These are phyloP conservation scores for Areca catechu DNA, from an alignment of 176 grass and related monocot species.

Conservation along the genomic window DNA sequence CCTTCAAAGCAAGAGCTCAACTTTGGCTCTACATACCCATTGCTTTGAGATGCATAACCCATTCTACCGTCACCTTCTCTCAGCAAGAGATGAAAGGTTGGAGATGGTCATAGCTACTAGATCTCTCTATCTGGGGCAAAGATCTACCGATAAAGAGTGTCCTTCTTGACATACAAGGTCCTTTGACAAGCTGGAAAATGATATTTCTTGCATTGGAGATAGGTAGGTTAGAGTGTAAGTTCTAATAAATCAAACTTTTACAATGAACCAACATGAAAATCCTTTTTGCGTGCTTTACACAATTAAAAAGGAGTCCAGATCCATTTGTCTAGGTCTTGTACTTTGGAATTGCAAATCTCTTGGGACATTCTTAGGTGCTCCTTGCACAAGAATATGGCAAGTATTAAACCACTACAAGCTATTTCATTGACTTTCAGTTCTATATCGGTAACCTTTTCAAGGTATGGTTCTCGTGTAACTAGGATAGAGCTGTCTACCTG, in stretches of 20 bases:
- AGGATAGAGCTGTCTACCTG: slow-evolving; percentile 19
- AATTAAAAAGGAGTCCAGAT: slow-evolving; percentile 71
- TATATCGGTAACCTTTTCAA: background rate
- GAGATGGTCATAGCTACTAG: too few relatives aligned
- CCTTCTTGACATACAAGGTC: too few relatives aligned
- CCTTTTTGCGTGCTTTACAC: slow-evolving; percentile 44
- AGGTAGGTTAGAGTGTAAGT: slow-evolving; percentile 55
- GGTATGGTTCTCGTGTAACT: slow-evolving; percentile 16
- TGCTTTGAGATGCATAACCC: too few relatives aligned
- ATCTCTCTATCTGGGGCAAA: too few relatives aligned
- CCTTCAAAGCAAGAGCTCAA: too few relatives aligned
- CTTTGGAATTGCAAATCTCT: slow-evolving; percentile 22
- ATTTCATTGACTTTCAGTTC: background rate
- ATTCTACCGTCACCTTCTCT: too few relatives aligned
- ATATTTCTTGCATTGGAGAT: slow-evolving; percentile 36
- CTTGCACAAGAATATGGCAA: background rate
- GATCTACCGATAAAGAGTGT: too few relatives aligned
- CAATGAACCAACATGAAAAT: slow-evolving; percentile 39
- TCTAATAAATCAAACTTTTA: slow-evolving; percentile 59
- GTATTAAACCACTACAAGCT: background rate
- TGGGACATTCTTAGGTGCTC: slow-evolving; percentile 15
- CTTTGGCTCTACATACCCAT: too few relatives aligned
- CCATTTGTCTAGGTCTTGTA: slow-evolving; percentile 54
- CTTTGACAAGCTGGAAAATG: too few relatives aligned
- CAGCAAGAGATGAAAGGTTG: too few relatives aligned